Evolutionary conservation across 169 alveolate genomes (phyloP).

Genomic region (Plasmodium yoelii): DNA sequence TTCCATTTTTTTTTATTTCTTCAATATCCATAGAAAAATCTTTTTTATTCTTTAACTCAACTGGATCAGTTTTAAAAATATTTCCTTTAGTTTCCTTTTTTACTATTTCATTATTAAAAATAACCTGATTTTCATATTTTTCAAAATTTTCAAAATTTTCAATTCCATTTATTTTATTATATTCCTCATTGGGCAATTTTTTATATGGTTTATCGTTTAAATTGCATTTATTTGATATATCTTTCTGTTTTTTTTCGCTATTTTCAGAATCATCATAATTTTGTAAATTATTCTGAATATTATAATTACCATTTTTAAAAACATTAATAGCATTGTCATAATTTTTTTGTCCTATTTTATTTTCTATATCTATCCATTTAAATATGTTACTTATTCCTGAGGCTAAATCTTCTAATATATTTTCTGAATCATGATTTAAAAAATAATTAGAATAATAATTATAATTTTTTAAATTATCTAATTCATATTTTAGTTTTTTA

Average conservation of each 20-base stretch:
- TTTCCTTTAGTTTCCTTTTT: neutral
- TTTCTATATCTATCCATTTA: conserved; percentile 68
- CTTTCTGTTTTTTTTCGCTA: neutral
- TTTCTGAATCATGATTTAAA: conserved; percentile 63
- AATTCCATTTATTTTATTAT: neutral
- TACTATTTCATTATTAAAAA: neutral
- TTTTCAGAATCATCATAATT: neutral
- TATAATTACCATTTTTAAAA: neutral
- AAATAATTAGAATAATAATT: conserved; percentile 65
- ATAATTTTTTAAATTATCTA: conserved; percentile 26
- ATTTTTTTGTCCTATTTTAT: conserved; percentile 26
- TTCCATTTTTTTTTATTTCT: neutral
- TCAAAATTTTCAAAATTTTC: too few relatives aligned
- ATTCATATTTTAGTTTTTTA: conserved; percentile 71
- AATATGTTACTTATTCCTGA: conserved; percentile 58
- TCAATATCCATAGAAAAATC: neutral
- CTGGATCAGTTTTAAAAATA: neutral
- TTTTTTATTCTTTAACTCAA: neutral
- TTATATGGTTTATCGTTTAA: neutral
- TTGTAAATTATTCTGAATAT: neutral
- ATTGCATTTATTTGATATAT: neutral
- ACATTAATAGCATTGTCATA: neutral
- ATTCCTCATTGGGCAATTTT: neutral
- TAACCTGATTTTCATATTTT: too few relatives aligned
- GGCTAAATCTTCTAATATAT: conserved; percentile 65